phyloP scores from a whole-genome alignment of 1,284 basidiomycete genomes.

The Ustilago xerochloae region DNA sequence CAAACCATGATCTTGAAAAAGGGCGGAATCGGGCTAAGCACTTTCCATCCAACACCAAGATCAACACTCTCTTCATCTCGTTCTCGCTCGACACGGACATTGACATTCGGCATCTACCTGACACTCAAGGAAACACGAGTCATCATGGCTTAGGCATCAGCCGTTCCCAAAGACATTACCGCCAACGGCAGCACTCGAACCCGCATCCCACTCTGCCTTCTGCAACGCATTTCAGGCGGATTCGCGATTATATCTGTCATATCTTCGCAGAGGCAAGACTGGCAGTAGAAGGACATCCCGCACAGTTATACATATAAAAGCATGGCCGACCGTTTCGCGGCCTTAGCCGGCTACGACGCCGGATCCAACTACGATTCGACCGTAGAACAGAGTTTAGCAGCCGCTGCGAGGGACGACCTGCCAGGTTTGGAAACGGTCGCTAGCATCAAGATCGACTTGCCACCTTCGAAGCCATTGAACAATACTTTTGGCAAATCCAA shows the following conservation, averaged over 20 bases:
- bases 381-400: slow-evolving; percentile 31
- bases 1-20: not conserved
- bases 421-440: slow-evolving; percentile 49
- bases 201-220: no score
- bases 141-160: no score
- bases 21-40: not conserved
- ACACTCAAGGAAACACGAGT: no score
- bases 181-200: no score
- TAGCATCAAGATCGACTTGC: slow-evolving; percentile 43
- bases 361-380: slow-evolving; percentile 51
- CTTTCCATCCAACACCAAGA: not conserved
- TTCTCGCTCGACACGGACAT: no score
- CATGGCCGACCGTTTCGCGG: slow-evolving; percentile 56
- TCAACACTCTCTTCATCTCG: not conserved
- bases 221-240: no score
- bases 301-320: not conserved
- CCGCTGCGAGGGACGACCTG: slow-evolving; percentile 34
- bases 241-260: no score
- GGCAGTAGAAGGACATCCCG: not conserved
- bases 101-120: no score
- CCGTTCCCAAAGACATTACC: no score
- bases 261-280: no score
- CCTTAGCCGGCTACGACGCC: slow-evolving; percentile 55
- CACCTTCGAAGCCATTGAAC: slow-evolving; percentile 31
- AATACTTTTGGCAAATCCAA: slow-evolving; percentile 33